These are phyloP conservation scores for Lipomyces japonicus DNA, from an alignment of 805 yeast genomes.

Conservation along the genomic window DNA sequence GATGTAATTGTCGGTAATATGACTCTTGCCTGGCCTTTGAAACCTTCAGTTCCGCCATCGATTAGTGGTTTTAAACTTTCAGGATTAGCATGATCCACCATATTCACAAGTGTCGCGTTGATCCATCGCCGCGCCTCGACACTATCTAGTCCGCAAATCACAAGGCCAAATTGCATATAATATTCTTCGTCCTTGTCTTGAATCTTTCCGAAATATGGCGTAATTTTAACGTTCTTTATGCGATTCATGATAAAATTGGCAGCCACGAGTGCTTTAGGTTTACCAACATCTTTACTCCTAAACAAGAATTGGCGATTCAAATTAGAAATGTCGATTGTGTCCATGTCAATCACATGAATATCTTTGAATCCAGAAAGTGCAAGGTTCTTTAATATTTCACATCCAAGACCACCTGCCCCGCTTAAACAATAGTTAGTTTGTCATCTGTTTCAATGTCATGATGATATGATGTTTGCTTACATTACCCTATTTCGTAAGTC, in stretches of 20 bases:
- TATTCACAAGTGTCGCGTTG: slow-evolving; percentile 59
- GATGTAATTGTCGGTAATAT: slow-evolving; percentile 81
- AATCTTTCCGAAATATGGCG: slow-evolving; percentile 53
- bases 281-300: slow-evolving; percentile 56
- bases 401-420: slow-evolving; percentile 84
- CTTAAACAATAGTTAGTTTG: slow-evolving; percentile 37
- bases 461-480: background rate
- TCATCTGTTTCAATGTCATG: background rate
- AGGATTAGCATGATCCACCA: slow-evolving; percentile 53
- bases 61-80: slow-evolving; percentile 60
- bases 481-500: slow-evolving; percentile 1
- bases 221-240: slow-evolving; percentile 37
- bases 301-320: slow-evolving; percentile 74
- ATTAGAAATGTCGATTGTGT: slow-evolving; percentile 72
- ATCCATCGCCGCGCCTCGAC: slow-evolving; percentile 91
- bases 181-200: slow-evolving; percentile 60
- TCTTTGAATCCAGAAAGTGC: slow-evolving; percentile 64
- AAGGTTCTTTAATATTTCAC: slow-evolving; percentile 71
- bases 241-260: slow-evolving; percentile 52
- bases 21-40: slow-evolving; percentile 84
- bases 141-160: slow-evolving; percentile 84
- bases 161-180: slow-evolving; percentile 63
- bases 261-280: slow-evolving; percentile 63
- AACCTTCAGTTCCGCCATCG: slow-evolving; percentile 93
- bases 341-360: slow-evolving; percentile 75